Evolutionary conservation across 2,329 filamentous ascomycete genomes (phyloP).

Genomic region (Decorospora gaudefroyi): DNA sequence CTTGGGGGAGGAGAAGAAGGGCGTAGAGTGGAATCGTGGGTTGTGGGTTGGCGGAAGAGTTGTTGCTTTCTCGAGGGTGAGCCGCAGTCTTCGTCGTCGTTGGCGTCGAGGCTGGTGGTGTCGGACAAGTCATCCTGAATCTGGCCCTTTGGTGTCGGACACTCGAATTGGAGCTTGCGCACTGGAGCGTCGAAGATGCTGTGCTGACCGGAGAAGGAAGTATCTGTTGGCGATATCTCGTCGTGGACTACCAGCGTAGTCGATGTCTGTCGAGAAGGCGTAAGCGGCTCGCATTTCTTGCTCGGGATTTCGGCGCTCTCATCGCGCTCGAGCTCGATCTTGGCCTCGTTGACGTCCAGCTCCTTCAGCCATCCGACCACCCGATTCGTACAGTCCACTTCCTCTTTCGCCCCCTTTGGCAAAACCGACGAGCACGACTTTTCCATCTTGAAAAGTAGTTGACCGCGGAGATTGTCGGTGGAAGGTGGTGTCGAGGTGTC

Average conservation of each 20-base stretch:
- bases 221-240: conserved; percentile 32
- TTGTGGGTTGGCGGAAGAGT: background rate
- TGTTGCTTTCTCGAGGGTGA: background rate
- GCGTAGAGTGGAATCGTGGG: background rate
- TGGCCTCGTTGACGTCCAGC: background rate
- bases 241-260: background rate
- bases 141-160: background rate
- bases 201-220: conserved; percentile 26
- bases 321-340: background rate
- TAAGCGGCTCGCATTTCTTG: background rate
- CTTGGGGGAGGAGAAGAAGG: background rate
- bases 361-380: conserved; percentile 10
- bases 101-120: conserved; percentile 12
- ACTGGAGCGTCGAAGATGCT: conserved; percentile 29
- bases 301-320: background rate
- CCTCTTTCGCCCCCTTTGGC: background rate
- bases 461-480: background rate
- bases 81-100: conserved; percentile 8
- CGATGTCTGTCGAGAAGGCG: background rate
- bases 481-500: background rate
- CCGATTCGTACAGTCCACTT: background rate
- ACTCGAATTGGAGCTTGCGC: background rate
- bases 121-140: conserved; percentile 11
- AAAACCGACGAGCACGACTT: background rate
- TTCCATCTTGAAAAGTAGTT: background rate